These are phyloP conservation scores for Stagonosporopsis chrysanthemi DNA, from an alignment of 2,329 filamentous ascomycete genomes.

Conservation along the genomic window DNA sequence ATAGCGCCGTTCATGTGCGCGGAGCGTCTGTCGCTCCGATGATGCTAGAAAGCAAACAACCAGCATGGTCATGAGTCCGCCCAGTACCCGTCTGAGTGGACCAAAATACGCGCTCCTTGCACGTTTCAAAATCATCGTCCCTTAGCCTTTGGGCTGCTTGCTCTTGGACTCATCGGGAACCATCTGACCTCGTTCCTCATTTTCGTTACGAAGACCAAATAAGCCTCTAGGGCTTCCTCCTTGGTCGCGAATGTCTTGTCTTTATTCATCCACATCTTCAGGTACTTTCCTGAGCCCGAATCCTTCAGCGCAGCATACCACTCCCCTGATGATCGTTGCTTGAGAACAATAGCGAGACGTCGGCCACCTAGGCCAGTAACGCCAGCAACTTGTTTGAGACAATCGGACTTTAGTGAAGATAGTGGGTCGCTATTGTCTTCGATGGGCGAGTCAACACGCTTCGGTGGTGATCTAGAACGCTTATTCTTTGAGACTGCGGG, in stretches of 20 bases:
- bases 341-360: constrained; percentile 29
- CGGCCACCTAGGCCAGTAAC: constrained; percentile 36
- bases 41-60: neutral
- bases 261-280: constrained; percentile 43
- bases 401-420: constrained; percentile 7
- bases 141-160: constrained; percentile 11
- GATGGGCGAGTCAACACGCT: constrained; percentile 13
- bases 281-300: constrained; percentile 34
- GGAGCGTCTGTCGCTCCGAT: neutral
- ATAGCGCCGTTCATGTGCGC: constrained; percentile 4
- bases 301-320: constrained; percentile 42
- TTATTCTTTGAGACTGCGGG: constrained; percentile 4
- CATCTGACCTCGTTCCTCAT: constrained; percentile 33
- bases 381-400: constrained; percentile 22
- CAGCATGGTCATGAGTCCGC: neutral
- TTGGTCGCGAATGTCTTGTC: constrained; percentile 33
- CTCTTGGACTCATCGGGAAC: constrained; percentile 28
- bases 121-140: neutral
- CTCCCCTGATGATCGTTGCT: constrained; percentile 30
- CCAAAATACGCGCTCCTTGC: neutral
- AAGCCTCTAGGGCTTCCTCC: constrained; percentile 35
- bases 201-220: constrained; percentile 35
- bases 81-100: neutral
- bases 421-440: constrained; percentile 7
- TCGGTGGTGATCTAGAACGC: constrained; percentile 10